Conservation (phyloP, 352 stramenopile species). For the Globisporangium megalacanthum region DNA sequence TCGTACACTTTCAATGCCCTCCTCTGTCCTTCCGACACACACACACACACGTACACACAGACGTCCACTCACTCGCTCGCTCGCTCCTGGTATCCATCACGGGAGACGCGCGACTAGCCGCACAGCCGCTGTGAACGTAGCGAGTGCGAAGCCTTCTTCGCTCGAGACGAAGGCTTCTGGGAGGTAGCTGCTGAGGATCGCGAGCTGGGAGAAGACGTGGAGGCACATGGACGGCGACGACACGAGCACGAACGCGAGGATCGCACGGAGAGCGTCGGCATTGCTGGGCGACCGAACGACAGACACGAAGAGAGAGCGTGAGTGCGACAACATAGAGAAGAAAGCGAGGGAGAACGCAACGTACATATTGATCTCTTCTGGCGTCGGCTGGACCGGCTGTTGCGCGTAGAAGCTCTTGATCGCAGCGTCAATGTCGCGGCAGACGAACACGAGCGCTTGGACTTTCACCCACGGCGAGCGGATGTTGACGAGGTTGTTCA, state of each 20-base stretch:
- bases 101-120: slow-evolving; percentile 28
- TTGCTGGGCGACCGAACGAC: slow-evolving; percentile 15
- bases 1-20: background rate
- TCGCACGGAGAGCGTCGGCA: slow-evolving; percentile 35
- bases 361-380: slow-evolving; percentile 36
- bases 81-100: slow-evolving; percentile 6
- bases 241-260: slow-evolving; percentile 54
- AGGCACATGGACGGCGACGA: slow-evolving; percentile 34
- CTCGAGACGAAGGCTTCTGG: slow-evolving; percentile 22
- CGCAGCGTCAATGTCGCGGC: slow-evolving; percentile 33
- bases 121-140: slow-evolving; percentile 39
- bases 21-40: background rate
- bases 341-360: background rate
- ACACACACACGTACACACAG: background rate
- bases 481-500: slow-evolving; percentile 39
- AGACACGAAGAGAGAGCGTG: background rate
- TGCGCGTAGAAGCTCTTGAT: slow-evolving; percentile 40
- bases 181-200: slow-evolving; percentile 50
- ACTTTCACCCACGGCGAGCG: slow-evolving; percentile 57
- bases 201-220: slow-evolving; percentile 55
- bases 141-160: slow-evolving; percentile 46
- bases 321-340: background rate
- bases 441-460: slow-evolving; percentile 35
- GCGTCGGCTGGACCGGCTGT: slow-evolving; percentile 9
- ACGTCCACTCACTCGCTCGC: background rate